These are phyloP conservation scores for Aspergillus novoparasiticus DNA, from an alignment of 2,329 filamentous ascomycete genomes.

Conservation along the genomic window DNA sequence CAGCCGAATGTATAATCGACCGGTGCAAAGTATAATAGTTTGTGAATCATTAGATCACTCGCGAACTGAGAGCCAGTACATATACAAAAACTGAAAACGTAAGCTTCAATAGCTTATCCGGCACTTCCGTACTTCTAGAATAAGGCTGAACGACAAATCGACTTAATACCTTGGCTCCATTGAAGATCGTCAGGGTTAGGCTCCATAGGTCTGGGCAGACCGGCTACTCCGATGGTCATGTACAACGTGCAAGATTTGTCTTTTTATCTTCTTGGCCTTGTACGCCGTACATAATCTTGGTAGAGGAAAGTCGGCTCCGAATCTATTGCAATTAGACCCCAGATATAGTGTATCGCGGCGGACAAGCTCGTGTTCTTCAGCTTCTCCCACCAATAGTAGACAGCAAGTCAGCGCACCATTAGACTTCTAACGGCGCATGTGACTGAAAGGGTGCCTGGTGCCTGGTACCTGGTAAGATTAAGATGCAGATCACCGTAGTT, in stretches of 20 bases:
- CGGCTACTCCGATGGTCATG: background rate
- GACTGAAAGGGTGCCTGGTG: background rate
- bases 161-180: background rate
- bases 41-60: background rate
- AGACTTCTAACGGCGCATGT: background rate
- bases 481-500: conserved; percentile 10
- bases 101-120: background rate
- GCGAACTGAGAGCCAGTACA: background rate
- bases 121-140: background rate
- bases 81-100: background rate
- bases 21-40: background rate
- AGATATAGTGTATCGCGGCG: background rate
- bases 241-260: background rate
- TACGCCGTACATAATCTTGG: background rate
- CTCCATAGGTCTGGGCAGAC: background rate
- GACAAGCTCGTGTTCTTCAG: background rate
- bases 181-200: background rate
- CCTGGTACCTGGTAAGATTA: conserved; percentile 5
- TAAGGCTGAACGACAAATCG: background rate
- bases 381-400: background rate
- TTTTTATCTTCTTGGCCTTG: background rate
- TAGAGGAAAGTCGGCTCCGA: background rate
- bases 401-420: background rate
- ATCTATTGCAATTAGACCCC: background rate
- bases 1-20: background rate